Evolutionary conservation across 371 early-diverging fungal genomes (phyloP), one percentile per base, ranked within the genome.

Genomic region (Chytridium lagenaria): DNA sequence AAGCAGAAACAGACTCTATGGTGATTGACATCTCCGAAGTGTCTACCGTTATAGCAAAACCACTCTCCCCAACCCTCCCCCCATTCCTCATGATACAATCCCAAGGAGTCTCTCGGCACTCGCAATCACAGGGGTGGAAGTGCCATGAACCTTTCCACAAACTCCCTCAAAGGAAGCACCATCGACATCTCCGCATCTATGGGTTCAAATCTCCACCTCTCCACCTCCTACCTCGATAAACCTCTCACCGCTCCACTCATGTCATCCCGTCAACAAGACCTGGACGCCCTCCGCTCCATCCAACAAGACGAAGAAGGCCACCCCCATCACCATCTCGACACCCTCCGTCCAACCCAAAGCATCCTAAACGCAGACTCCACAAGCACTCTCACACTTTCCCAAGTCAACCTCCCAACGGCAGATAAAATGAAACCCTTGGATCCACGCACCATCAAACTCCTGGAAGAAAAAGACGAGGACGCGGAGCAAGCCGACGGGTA

Each of bases 21-120:
- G 16, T 55, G 10, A 55, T 55, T 55, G 55, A 55, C 30, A 55
- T 55, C 55, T 16, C 55, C 55, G 55, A 55, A 7, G 5, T 55
- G 7, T 16, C 19, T 10, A n/a, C n/a, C n/a, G n/a, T n/a, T n/a
- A n/a, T n/a, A n/a, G n/a, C n/a, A n/a, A n/a, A 44, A 44, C 12
- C 19, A 44, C 44, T 44, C 12, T 19, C 12, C 12, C 44, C 44
- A 16, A 16, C 16, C 26, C 30, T 7, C 55, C 55, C 16, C 16
- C 26, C 10, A 55, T 26, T 28, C 55, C 55, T 10, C 10, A 16
- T 5, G 55, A 55, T 23, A 15, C 55, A 28, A 55, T 55, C 16
- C 55, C 55, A 23, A 7, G 55, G 26, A 55, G 55, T 28, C 55
- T 7, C 7, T 55, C 55, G 23, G 55, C 55, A n/a, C n/a, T n/a